A percentile compares a stretch with the other conserved stretches of the same genome.
phyloP scores from a whole-genome alignment of 257 asterid genomes.

The Gentiana macrophylla region DNA sequence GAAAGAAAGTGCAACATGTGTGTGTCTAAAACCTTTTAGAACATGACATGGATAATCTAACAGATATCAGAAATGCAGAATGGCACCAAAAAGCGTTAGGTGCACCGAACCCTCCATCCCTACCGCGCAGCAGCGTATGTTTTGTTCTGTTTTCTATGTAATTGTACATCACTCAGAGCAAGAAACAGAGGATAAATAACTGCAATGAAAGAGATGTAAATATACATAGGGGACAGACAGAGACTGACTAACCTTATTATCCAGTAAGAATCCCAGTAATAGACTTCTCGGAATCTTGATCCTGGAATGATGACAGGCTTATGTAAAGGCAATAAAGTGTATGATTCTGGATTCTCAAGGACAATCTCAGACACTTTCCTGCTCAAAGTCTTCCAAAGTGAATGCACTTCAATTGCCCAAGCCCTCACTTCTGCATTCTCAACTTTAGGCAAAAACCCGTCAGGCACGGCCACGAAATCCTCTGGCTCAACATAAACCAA shows the following conservation, averaged over 20 bases:
- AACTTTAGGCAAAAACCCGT: constrained; percentile 47
- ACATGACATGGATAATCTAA: too few species aligned
- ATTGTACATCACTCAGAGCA: too few species aligned
- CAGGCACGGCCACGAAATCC: constrained; percentile 50
- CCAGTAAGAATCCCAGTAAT: constrained; percentile 95
- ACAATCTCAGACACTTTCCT: constrained; percentile 62
- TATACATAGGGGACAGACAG: too few species aligned
- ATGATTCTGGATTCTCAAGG: constrained; percentile 32
- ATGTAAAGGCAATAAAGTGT: constrained; percentile 61
- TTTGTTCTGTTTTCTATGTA: too few species aligned
- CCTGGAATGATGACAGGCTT: constrained; percentile 73
- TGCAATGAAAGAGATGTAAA: too few species aligned
- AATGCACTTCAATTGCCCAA: constrained; percentile 76
- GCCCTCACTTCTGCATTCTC: constrained; percentile 33
- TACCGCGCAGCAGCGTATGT: too few species aligned
- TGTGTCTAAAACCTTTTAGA: too few species aligned
- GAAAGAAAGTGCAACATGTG: too few species aligned
- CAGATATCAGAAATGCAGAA: too few species aligned
- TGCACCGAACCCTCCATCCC: too few species aligned
- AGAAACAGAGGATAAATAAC: too few species aligned
- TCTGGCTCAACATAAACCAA: constrained; percentile 40
- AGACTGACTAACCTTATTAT: constrained; percentile 42
- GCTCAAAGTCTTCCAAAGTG: constrained; percentile 64
- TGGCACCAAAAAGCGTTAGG: too few species aligned
- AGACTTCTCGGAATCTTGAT: constrained; percentile 74